Evolutionary conservation across 345 rosid species (phyloP), one percentile per base, ranked within the genome.

Genomic region (Arabis hirsuta): DNA sequence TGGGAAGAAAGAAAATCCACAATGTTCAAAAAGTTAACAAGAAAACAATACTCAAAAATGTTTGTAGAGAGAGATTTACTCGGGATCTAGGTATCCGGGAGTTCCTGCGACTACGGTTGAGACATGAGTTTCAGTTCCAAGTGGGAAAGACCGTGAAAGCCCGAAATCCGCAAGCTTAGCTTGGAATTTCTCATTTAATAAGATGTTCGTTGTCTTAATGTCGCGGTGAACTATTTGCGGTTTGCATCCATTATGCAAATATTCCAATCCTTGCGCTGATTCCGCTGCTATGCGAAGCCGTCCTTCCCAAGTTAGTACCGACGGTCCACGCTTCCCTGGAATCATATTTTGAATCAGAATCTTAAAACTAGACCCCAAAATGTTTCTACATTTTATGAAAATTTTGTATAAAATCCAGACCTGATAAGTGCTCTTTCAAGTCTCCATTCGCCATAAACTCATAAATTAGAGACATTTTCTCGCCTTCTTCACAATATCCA

Each of bases 101-200:
- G 93, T 88, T 55, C 93, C 90, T 0, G 76, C 73, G 8, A 84
- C 81, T 8, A 63, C 31, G 26, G 88, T 77, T 4, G 83, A 55
- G 51, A 81, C 80, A 67, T 41, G 79, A 29, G 77, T 78, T 1
- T 71, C 76, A 7, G 63, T 78, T 43, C 81, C 86, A 36, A 72
- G 60, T 24, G 84, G 76, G 47, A 83, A 78, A 62, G 79, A 65
- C 55, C 78, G 78, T 8, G 93, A 88, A 7, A 86, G 70, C 34
- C 90, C 90, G 57, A 88, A 88, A 72, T 88, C 90, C 1, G 88
- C 79, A 24, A 88, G 79, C 67, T 86, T 88, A 31, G 89, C 93
- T 73, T 82, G 83, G 42, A 86, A 80, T 62, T 79, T 80, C 20
- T 86, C 82, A 62, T 81, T 79, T 47, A 86, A 47, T 42, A 86